Conservation (phyloP, 441 rosid species). For the Adansonia grandidieri region DNA sequence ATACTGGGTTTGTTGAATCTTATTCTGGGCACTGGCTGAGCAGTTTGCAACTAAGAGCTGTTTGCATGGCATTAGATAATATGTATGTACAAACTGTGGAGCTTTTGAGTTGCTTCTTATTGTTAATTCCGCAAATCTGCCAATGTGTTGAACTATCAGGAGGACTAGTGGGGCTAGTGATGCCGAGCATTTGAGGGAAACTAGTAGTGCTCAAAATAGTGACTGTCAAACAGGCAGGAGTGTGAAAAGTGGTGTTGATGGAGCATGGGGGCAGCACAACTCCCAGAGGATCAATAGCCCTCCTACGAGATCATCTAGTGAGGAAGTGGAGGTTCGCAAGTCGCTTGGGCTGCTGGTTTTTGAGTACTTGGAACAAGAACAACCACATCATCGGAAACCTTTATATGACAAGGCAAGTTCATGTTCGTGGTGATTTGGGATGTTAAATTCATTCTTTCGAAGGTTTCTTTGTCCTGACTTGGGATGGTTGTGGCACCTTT, state of each 20-base stretch:
- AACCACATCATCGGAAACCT: slow-evolving; percentile 59
- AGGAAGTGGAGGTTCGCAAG: slow-evolving; percentile 24
- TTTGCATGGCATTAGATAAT: not conserved
- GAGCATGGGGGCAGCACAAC: slow-evolving; percentile 13
- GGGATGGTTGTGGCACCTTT: not conserved
- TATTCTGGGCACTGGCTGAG: not conserved
- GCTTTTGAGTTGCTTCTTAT: slow-evolving; percentile 14
- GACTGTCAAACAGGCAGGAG: slow-evolving; percentile 21
- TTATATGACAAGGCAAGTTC: slow-evolving; percentile 49
- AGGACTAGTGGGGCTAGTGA: slow-evolving; percentile 35
- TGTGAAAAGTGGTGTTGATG: slow-evolving; percentile 17
- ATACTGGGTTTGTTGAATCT: not conserved
- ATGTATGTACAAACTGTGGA: not conserved
- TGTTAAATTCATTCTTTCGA: not conserved
- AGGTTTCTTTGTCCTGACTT: slow-evolving; percentile 16
- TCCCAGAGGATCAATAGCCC: slow-evolving; percentile 9
- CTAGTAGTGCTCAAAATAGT: slow-evolving; percentile 28
- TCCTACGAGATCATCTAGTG: slow-evolving; percentile 20
- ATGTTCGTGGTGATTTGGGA: slow-evolving; percentile 1
- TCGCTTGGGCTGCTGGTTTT: slow-evolving; percentile 43
- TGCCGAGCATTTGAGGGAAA: slow-evolving; percentile 38
- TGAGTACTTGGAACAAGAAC: slow-evolving; percentile 57
- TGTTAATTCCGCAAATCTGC: not conserved
- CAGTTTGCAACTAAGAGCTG: not conserved
- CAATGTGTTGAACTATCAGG: slow-evolving; percentile 26